These are phyloP conservation scores for Pestalotiopsis fici DNA, from an alignment of 2,329 filamentous ascomycete genomes.

Conservation along the genomic window DNA sequence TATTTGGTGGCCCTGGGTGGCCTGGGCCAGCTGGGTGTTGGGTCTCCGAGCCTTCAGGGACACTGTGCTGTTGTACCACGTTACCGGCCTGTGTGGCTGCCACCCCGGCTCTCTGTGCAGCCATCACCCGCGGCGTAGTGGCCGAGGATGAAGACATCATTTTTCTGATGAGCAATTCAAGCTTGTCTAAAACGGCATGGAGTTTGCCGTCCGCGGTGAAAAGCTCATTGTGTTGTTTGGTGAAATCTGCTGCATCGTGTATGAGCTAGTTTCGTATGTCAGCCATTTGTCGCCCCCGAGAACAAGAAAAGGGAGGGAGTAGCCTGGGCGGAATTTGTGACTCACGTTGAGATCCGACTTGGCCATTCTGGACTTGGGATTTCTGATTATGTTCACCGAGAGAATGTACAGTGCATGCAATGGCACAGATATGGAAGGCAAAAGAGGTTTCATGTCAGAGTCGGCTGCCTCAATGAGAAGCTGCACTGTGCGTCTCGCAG, in stretches of 20 bases:
- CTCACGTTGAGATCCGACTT: slow-evolving; percentile 12
- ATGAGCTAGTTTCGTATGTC: slow-evolving; percentile 6
- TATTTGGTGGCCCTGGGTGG: neutral
- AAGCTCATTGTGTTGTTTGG: slow-evolving; percentile 5
- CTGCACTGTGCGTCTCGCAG: slow-evolving; percentile 6
- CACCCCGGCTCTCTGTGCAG: neutral
- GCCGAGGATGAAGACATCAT: neutral
- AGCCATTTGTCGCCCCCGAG: neutral
- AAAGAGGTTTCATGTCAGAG: neutral
- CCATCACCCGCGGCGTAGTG: neutral
- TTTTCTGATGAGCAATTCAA: neutral
- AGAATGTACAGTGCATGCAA: slow-evolving; percentile 11
- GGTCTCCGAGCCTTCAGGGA: neutral
- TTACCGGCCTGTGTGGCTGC: neutral
- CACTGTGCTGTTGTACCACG: neutral
- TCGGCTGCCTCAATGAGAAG: slow-evolving; percentile 12
- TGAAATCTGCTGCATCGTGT: slow-evolving; percentile 12
- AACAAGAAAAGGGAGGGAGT: neutral
- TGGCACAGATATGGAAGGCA: slow-evolving; percentile 4
- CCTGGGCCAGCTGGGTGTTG: neutral
- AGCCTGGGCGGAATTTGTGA: neutral
- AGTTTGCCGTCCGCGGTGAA: slow-evolving; percentile 6
- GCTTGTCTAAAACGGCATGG: neutral
- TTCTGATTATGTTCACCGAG: slow-evolving; percentile 3
- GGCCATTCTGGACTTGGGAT: slow-evolving; percentile 11